Evolutionary conservation across 2,329 filamentous ascomycete genomes (phyloP).

Genomic region (Stemphylium lycopersici): DNA sequence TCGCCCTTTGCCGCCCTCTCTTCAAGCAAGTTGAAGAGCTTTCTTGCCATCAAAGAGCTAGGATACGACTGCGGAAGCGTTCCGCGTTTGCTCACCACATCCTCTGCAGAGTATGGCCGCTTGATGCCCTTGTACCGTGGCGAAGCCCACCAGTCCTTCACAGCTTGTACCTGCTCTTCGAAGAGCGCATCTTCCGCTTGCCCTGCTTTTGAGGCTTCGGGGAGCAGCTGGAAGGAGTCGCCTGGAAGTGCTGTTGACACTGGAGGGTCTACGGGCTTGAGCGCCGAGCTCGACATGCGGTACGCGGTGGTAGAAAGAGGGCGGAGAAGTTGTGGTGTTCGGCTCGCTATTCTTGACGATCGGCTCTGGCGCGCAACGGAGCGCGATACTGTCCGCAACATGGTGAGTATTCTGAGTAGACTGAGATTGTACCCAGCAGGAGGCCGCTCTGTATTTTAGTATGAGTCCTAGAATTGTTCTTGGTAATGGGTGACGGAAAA

Average conservation of each 20-base stretch:
- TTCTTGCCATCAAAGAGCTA: constrained; percentile 92
- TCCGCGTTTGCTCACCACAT: constrained; percentile 92
- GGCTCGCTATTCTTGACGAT: constrained; percentile 29
- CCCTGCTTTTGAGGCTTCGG: constrained; percentile 77
- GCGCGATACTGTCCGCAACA: constrained; percentile 48
- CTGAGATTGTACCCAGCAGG: constrained; percentile 16
- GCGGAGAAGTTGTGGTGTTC: constrained; percentile 40
- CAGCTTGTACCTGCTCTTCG: constrained; percentile 80
- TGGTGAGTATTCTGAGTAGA: constrained; percentile 24
- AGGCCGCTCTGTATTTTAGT: constrained; percentile 9
- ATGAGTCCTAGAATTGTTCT: constrained; percentile 1
- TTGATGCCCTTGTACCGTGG: constrained; percentile 88
- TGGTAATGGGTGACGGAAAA: constrained; percentile 17
- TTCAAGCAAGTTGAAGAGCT: constrained; percentile 87
- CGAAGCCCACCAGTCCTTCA: constrained; percentile 88
- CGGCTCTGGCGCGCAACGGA: constrained; percentile 46
- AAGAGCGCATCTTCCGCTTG: constrained; percentile 84
- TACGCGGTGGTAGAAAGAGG: constrained; percentile 51
- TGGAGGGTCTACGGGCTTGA: constrained; percentile 64
- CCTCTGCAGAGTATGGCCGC: constrained; percentile 85
- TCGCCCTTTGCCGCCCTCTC: constrained; percentile 78
- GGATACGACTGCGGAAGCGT: constrained; percentile 86
- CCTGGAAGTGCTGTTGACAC: constrained; percentile 67
- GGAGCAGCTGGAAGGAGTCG: constrained; percentile 84
- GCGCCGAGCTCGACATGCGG: constrained; percentile 61